Base-by-base conservation (phyloP, 148 eudicot species). In the Amaranthus hypochondriacus region DNA sequence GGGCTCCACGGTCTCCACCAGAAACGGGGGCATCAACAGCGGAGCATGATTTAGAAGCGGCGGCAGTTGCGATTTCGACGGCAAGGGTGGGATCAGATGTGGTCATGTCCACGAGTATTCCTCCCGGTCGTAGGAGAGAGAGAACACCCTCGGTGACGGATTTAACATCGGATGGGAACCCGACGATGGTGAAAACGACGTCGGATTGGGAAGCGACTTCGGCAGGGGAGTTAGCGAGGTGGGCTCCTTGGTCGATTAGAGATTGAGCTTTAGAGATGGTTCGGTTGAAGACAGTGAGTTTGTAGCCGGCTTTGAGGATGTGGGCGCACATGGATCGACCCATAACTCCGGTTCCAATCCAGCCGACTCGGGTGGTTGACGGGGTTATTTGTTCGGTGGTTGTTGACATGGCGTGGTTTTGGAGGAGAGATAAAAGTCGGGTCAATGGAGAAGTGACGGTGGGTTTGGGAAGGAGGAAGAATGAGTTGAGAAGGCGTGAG, bases 261-360 rank as follows among this genome's bases (percentile, higher is more conserved):
- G 90, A 66, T 52, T 88, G 85, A 78, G 98, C 89, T 68, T 94
- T 94, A 79, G 98, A 88, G 9, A 68, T 62, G 80, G 98, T 94
- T 3, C 98, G 96, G 79, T 88, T 94, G 89, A 83, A 94, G 84
- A 94, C 70, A 75, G 96, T 91, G 81, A 94, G 78, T 13, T 80
- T 28, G 89, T 86, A 94, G 84, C 98, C 99, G 67, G 99, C 99
- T 3, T 85, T 89, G 78, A 95, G 77, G 63, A 95, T 82, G 75
- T 95, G 99, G 71, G 79, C 15, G 86, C 97, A 90, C 99, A 95
- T 95, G 78, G 99, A 82, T 51, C 53, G 86, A 64, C 99, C 99
- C 99, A 95, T 95, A 1, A 95, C 99, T 48, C 99, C 99, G 53
- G 97, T 92, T 0, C 99, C 99, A 76, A 95, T 92, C 96, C 96